Evolutionary conservation across 108 stramenopile genomes (phyloP).

Genomic region (Poteriospumella lacustris): DNA sequence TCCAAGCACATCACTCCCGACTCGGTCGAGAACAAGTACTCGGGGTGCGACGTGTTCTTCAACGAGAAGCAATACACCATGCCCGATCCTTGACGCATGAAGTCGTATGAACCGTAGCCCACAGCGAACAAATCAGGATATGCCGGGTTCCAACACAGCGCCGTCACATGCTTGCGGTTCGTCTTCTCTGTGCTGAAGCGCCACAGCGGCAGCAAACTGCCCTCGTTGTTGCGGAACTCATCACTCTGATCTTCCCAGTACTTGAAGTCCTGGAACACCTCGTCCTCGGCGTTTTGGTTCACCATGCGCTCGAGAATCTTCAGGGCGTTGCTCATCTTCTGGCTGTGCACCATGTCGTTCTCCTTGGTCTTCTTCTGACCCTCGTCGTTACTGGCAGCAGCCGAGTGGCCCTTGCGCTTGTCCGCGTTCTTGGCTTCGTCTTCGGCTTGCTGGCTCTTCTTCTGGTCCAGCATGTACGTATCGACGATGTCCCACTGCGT

Average conservation of each 20-base stretch:
- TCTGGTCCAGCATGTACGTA: conserved; percentile 60
- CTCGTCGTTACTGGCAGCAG: background rate
- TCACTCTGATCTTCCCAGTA: conserved; percentile 77
- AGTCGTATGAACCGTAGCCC: conserved; percentile 70
- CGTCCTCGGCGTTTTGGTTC: conserved; percentile 79
- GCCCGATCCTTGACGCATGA: conserved; percentile 68
- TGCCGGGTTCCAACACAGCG: conserved; percentile 71
- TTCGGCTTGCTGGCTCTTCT: conserved; percentile 37
- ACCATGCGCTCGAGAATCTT: conserved; percentile 74
- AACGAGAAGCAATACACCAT: conserved; percentile 73
- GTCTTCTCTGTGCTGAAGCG: conserved; percentile 61
- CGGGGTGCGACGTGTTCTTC: conserved; percentile 75
- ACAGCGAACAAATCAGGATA: conserved; percentile 78
- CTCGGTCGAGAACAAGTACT: conserved; percentile 62
- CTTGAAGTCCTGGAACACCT: conserved; percentile 78
- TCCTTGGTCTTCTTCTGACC: conserved; percentile 29
- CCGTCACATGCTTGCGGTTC: conserved; percentile 70
- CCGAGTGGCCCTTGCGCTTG: background rate
- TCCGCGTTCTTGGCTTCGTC: conserved; percentile 41
- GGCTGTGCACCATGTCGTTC: conserved; percentile 65
- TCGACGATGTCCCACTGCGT: conserved; percentile 76
- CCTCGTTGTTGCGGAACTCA: conserved; percentile 62
- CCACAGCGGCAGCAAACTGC: conserved; percentile 77
- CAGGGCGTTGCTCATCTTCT: conserved; percentile 61
- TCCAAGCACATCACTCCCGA: conserved; percentile 75